Conservation (phyloP, 148 eudicot species). For the Arctostaphylos glauca region DNA sequence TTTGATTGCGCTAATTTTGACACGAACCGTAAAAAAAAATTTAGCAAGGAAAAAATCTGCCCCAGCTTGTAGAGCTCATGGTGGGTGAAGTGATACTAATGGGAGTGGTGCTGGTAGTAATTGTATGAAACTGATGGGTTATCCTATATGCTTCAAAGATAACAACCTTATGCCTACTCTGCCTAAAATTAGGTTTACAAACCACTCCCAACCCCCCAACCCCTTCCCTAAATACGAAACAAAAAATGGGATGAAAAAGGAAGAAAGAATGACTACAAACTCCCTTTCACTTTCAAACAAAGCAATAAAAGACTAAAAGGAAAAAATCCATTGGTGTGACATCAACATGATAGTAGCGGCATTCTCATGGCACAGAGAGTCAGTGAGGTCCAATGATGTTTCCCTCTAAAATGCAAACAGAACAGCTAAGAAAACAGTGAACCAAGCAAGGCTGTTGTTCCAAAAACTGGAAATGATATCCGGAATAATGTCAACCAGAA, state of each 20-base stretch:
- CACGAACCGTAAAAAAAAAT: not conserved
- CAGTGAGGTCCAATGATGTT: not conserved
- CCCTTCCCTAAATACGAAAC: not conserved
- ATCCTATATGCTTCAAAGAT: constrained; percentile 3
- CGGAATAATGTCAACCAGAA: not conserved
- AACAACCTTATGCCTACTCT: not conserved
- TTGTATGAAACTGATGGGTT: not conserved
- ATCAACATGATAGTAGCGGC: not conserved
- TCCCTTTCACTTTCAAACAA: not conserved
- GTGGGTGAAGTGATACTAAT: not conserved
- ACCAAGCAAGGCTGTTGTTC: not conserved
- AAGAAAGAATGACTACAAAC: not conserved
- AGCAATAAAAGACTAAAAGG: not conserved
- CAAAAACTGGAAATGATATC: not conserved
- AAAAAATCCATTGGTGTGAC: not conserved
- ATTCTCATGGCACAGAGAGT: not conserved
- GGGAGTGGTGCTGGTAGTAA: not conserved
- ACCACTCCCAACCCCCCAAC: not conserved
- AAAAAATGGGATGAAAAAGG: not conserved
- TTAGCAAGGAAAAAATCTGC: not conserved
- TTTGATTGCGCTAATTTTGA: too few species aligned
- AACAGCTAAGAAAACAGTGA: not conserved
- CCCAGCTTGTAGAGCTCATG: not conserved
- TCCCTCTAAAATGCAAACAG: not conserved
- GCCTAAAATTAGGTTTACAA: constrained; percentile 5